Conservation (phyloP, 2,329 filamentous ascomycete genomes). For the Didymella lethalis region DNA sequence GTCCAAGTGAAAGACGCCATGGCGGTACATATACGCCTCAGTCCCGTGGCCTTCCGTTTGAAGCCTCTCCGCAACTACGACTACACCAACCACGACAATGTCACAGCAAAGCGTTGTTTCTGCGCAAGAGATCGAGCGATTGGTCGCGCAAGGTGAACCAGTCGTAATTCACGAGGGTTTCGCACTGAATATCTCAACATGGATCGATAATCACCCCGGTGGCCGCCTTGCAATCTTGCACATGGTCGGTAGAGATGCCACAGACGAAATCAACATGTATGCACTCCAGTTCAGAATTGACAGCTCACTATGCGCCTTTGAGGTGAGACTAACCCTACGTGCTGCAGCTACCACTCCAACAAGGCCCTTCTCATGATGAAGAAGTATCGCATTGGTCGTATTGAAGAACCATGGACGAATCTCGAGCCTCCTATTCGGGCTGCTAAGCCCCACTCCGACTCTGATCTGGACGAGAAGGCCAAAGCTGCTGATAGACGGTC, state of each 20-base stretch:
- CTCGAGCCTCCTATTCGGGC: conserved; percentile 66
- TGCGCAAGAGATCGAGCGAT: conserved; percentile 57
- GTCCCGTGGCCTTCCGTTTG: conserved; percentile 6
- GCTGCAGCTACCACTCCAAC: conserved; percentile 64
- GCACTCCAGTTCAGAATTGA: conserved; percentile 6
- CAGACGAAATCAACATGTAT: conserved; percentile 67
- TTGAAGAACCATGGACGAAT: conserved; percentile 64
- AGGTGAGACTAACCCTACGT: conserved; percentile 29
- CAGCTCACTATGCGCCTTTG: neutral
- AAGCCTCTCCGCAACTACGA: conserved; percentile 1
- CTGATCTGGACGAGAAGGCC: conserved; percentile 23
- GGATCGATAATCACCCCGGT: conserved; percentile 67
- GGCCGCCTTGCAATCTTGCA: conserved; percentile 67
- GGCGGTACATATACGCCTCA: conserved; percentile 12
- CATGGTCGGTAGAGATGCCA: conserved; percentile 68
- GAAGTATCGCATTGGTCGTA: conserved; percentile 67
- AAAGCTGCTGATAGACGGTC: conserved; percentile 18
- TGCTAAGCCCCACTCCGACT: conserved; percentile 50
- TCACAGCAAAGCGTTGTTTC: conserved; percentile 49
- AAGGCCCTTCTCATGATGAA: conserved; percentile 65
- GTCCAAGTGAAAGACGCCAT: conserved; percentile 5
- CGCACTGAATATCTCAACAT: conserved; percentile 64
- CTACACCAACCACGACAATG: conserved; percentile 22
- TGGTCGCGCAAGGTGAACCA: conserved; percentile 64
- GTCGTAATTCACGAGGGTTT: conserved; percentile 66